These are phyloP conservation scores for Cyclotella choctawhatcheeana DNA, from an alignment of 108 stramenopile species.

Conservation along the genomic window DNA sequence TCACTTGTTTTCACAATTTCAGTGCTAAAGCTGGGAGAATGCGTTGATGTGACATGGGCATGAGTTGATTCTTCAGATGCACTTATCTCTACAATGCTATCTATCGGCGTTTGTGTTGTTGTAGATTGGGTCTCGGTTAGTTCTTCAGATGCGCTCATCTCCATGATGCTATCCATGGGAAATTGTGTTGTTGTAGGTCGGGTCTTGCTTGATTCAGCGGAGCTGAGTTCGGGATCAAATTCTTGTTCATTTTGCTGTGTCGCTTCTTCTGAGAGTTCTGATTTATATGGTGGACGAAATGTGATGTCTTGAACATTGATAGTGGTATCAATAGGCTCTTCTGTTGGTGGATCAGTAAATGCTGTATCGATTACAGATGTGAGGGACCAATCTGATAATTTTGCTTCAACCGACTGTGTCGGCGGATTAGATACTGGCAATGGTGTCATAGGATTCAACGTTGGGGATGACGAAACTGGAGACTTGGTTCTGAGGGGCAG, in stretches of 20 bases:
- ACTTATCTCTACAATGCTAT: not conserved
- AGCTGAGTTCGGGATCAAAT: not conserved
- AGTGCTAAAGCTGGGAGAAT: not conserved
- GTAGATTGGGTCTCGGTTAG: not conserved
- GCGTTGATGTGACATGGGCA: too few relatives aligned
- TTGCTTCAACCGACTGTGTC: not conserved
- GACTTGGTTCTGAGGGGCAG: not conserved
- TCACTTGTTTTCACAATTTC: not conserved
- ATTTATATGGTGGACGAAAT: slow-evolving; percentile 5
- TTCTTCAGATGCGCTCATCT: not conserved
- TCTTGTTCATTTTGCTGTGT: not conserved
- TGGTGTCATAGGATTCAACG: not conserved
- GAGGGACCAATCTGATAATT: slow-evolving; percentile 15
- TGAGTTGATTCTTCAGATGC: too few relatives aligned
- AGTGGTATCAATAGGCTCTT: not conserved
- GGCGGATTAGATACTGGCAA: not conserved
- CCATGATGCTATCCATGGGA: not conserved
- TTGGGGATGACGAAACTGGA: not conserved
- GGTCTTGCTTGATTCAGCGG: not conserved
- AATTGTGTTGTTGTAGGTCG: not conserved
- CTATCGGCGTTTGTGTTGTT: not conserved
- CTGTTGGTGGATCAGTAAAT: not conserved
- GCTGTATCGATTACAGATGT: not conserved
- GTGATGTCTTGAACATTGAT: slow-evolving; percentile 9
- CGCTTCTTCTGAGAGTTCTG: not conserved